Conservation (phyloP, 208 protist species). For the Leishmania amazonensis region DNA sequence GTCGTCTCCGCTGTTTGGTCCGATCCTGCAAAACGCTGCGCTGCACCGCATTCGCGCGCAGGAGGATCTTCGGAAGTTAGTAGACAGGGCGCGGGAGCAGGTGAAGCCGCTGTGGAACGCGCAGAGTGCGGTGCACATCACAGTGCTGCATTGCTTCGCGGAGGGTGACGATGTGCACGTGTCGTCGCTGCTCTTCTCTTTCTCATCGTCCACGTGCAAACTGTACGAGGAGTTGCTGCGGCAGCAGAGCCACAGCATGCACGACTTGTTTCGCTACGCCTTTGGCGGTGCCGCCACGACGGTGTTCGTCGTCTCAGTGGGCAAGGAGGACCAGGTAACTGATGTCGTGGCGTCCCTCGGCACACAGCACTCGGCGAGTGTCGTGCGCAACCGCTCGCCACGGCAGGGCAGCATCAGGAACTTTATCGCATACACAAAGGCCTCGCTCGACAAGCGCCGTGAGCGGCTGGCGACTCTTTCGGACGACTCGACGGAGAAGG, state of each 20-base stretch:
- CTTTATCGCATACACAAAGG: constrained; percentile 44
- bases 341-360: constrained; percentile 34
- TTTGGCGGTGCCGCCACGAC: constrained; percentile 52
- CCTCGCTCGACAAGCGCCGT: constrained; percentile 34
- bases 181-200: constrained; percentile 40
- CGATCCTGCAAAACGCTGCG: constrained; percentile 32
- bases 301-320: constrained; percentile 31
- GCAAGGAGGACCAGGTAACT: constrained; percentile 31
- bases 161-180: constrained; percentile 33
- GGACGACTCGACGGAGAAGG: constrained; percentile 11
- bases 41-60: constrained; percentile 24
- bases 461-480: constrained; percentile 18
- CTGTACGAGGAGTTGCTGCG: constrained; percentile 33
- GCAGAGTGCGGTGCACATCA: constrained; percentile 35
- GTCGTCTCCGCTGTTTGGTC: constrained; percentile 62
- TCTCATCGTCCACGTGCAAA: constrained; percentile 25
- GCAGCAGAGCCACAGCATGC: constrained; percentile 17
- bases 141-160: constrained; percentile 41
- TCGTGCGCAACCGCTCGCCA: constrained; percentile 37
- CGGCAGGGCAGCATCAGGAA: constrained; percentile 51
- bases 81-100: constrained; percentile 24
- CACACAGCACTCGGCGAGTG: constrained; percentile 25
- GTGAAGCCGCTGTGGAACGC: constrained; percentile 29
- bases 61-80: constrained; percentile 24
- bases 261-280: constrained; percentile 52